Evolutionary conservation across 2,329 filamentous ascomycete genomes (phyloP).

Genomic region (Geosmithia morbida): DNA sequence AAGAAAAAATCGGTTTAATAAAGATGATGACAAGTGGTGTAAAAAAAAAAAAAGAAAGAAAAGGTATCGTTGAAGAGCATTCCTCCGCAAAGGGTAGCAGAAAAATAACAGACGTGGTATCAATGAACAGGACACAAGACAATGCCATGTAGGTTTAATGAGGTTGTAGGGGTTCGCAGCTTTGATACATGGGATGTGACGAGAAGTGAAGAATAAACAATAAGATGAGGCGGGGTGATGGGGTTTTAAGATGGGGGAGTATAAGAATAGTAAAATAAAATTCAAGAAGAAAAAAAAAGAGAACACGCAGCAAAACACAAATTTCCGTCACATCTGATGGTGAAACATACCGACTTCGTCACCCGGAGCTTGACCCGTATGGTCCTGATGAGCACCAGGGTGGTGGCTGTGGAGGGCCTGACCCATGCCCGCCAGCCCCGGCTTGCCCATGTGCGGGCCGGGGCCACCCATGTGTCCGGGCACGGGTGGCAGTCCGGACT

Average conservation of each 20-base stretch:
- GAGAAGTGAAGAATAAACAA: no score
- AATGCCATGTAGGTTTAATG: not conserved
- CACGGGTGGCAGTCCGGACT: conserved; percentile 47
- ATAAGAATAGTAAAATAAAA: not conserved
- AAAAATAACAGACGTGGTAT: conserved; percentile 3
- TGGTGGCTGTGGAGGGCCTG: conserved; percentile 54
- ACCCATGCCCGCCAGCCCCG: conserved; percentile 53
- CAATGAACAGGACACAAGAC: conserved; percentile 1
- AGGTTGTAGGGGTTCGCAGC: not conserved
- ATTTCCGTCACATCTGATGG: conserved; percentile 66
- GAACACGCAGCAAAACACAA: conserved; percentile 13
- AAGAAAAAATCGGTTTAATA: not conserved
- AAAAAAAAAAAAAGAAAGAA: not conserved
- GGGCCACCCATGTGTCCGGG: conserved; percentile 47
- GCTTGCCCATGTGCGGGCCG: conserved; percentile 45
- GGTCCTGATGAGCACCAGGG: conserved; percentile 17
- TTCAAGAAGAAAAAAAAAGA: conserved; percentile 10
- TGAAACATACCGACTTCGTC: conserved; percentile 98
- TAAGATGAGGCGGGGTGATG: no score
- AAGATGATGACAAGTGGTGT: not conserved
- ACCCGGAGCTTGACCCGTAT: conserved; percentile 46
- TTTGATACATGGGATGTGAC: not conserved
- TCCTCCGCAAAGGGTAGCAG: not conserved
- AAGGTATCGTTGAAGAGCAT: conserved; percentile 1
- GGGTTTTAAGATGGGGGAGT: no score